These are phyloP conservation scores for Phyllosticta citrichinensis DNA, from an alignment of 2,329 filamentous ascomycete genomes.

Conservation along the genomic window DNA sequence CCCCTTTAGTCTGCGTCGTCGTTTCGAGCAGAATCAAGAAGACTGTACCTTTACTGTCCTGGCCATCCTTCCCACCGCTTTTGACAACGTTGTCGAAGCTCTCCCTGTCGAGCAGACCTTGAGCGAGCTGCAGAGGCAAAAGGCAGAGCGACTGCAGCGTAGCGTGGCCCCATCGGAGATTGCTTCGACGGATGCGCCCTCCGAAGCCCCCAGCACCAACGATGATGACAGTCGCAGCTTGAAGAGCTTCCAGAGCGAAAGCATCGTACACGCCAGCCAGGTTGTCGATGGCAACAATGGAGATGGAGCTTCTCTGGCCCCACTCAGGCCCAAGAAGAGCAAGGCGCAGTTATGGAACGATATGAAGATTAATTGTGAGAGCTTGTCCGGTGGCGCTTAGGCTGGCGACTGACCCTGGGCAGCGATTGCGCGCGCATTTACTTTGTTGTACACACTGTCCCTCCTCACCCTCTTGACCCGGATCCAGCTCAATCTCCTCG, in stretches of 20 bases:
- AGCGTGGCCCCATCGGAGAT: conserved; percentile 48
- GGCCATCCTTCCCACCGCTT: conserved; percentile 85
- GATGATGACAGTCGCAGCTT: conserved; percentile 78
- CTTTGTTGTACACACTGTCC: conserved; percentile 80
- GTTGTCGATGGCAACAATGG: conserved; percentile 45
- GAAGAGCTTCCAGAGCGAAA: conserved; percentile 66
- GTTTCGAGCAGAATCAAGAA: conserved; percentile 98
- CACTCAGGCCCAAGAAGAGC: conserved; percentile 56
- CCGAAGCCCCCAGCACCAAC: conserved; percentile 13
- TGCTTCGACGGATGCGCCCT: conserved; percentile 40
- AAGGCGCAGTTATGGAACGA: conserved; percentile 97
- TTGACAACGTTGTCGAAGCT: conserved; percentile 76
- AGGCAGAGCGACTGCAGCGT: conserved; percentile 59
- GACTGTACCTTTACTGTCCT: conserved; percentile 97
- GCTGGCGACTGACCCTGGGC: conserved; percentile 1
- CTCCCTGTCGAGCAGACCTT: conserved; percentile 90
- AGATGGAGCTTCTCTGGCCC: conserved; percentile 18
- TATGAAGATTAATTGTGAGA: conserved; percentile 84
- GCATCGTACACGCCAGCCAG: conserved; percentile 76
- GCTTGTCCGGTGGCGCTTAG: not conserved
- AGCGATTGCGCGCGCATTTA: conserved; percentile 88
- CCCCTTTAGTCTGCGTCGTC: conserved; percentile 64
- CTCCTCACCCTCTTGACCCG: conserved; percentile 86
- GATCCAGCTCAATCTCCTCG: conserved; percentile 92
- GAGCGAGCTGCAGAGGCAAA: conserved; percentile 88